Conservation (phyloP, 140 eudicot species). For the Oenanthe javanica region DNA sequence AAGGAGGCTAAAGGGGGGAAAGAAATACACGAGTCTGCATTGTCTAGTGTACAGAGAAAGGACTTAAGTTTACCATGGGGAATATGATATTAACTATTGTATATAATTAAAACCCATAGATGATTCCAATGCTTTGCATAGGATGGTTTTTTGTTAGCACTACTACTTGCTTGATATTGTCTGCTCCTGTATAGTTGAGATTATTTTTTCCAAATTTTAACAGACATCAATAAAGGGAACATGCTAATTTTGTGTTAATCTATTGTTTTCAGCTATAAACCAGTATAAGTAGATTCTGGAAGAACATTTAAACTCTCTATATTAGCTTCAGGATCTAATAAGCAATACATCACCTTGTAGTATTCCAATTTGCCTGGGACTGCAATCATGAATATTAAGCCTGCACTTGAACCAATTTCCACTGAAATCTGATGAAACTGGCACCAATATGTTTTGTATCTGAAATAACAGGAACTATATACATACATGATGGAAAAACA, state of each 20-base stretch:
- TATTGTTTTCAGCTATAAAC: neutral
- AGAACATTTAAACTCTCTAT: neutral
- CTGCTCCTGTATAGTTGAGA: neutral
- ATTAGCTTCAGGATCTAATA: neutral
- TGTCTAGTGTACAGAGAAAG: neutral
- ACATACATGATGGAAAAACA: neutral
- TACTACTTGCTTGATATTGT: neutral
- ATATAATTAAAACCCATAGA: neutral
- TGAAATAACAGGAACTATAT: conserved; percentile 20
- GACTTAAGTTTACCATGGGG: neutral
- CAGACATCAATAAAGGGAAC: neutral
- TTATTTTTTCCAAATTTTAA: neutral
- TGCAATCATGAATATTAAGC: conserved; percentile 48
- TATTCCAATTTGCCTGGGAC: conserved; percentile 53
- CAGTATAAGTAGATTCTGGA: neutral
- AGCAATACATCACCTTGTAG: conserved; percentile 49
- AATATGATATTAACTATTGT: neutral
- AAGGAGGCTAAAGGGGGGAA: neutral
- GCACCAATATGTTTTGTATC: conserved; percentile 71
- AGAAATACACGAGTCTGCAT: neutral
- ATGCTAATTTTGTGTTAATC: neutral
- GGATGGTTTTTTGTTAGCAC: neutral
- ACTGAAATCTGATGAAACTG: conserved; percentile 49
- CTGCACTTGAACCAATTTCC: conserved; percentile 70
- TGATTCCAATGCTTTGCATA: neutral